Percentiles rank a stretch among this genome's conserved stretches.
These are phyloP conservation scores for Colletotrichum caudatum DNA, from an alignment of 2,329 filamentous ascomycete species.

Conservation along the genomic window DNA sequence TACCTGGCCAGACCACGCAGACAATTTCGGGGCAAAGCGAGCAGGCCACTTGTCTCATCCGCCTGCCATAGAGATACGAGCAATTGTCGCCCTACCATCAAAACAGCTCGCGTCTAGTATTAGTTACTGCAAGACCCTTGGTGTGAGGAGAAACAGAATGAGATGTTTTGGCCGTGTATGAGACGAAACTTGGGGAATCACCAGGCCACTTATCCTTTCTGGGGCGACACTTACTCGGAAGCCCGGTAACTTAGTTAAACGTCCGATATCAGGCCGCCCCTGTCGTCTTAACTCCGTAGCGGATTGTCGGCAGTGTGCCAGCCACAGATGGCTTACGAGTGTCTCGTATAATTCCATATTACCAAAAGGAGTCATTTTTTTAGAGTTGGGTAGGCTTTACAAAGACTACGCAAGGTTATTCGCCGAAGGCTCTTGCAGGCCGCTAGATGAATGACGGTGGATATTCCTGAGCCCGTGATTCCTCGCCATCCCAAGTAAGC, in stretches of 20 bases:
- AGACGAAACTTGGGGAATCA: conserved; percentile 16
- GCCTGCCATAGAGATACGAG: not conserved
- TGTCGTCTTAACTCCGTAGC: not conserved
- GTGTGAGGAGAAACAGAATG: not conserved
- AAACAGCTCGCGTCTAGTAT: not conserved
- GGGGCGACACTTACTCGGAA: conserved; percentile 14
- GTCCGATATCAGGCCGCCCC: not conserved
- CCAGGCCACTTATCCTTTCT: not conserved
- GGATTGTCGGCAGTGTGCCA: not conserved
- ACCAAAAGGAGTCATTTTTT: not conserved
- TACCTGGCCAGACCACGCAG: not conserved
- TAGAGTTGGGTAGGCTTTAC: not conserved
- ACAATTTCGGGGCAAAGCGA: not conserved
- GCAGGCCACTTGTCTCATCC: conserved; percentile 12
- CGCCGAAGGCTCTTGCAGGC: not conserved
- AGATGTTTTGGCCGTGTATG: conserved; percentile 1
- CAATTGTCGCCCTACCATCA: not conserved
- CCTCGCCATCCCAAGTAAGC: too few species aligned
- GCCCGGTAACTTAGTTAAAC: not conserved
- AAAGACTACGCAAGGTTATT: not conserved
- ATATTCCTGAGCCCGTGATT: not conserved
- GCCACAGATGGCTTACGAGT: not conserved
- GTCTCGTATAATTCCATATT: not conserved
- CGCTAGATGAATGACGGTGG: not conserved
- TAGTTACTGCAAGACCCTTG: not conserved